Base-by-base conservation (phyloP, 257 asterid species). In the Eustoma russellianum region DNA sequence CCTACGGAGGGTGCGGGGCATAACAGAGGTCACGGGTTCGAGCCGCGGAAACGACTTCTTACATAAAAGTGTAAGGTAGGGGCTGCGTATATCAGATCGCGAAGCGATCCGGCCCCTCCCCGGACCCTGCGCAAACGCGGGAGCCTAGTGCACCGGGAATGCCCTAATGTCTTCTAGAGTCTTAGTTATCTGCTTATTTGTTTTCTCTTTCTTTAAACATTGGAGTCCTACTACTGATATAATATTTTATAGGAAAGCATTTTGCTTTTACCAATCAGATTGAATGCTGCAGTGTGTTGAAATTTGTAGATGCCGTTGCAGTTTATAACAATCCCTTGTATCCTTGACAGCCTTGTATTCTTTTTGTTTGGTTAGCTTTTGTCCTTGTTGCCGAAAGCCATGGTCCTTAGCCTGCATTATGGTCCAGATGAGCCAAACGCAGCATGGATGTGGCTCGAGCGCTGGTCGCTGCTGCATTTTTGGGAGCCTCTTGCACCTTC, bases 391-490 rank as follows among this genome's bases (percentile, higher is more conserved):
- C 78, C 78, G 34, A 52, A 62, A 48, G 59, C 63, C 9, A 65
- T 55, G 79, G 78, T 86, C 47, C 70, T 80, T 28, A 54, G 50
- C 57, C 69, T 83, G 55, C 80, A 75, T 30, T 77, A 65, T 69
- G 68, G 57, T 58, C 66, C 66, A 17, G 78, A 51, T 50, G 85
- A 83, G 28, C 75, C 77, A 60, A 80, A 80, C 60, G 73, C 83
- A 53, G 69, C 80, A 43, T 66, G 80, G 79, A 43, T 57, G 57
- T 83, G 93, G 93, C 70, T 83, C 44, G 60, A 56, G 51, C 77
- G 93, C 13, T 83, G 93, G 93, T 73, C 88, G 40, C 34, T 41
- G 34, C 71, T 74, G 48, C 74, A 64, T 53, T 56, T 71, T 61
- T 75, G 86, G 83, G 65, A 48, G 41, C 65, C 70, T 34, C 46